phyloP scores from a whole-genome alignment of 1,284 basidiomycete species.

The Trametes versicolor region DNA sequence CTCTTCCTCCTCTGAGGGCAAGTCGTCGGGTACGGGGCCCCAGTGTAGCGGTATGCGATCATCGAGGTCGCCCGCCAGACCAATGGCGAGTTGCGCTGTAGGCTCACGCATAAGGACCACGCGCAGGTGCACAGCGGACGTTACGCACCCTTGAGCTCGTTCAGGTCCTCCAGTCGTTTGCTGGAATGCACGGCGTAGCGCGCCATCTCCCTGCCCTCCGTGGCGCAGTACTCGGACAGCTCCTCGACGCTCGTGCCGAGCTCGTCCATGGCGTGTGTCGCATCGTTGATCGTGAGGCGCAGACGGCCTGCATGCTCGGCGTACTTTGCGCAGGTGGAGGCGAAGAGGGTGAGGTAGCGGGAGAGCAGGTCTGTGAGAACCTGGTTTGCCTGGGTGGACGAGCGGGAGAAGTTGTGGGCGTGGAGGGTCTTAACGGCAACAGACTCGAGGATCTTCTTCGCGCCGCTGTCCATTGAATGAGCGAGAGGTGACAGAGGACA shows the following conservation, averaged over 20 bases:
- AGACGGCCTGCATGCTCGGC: slow-evolving; percentile 76
- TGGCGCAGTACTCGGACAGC: slow-evolving; percentile 65
- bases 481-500: slow-evolving; percentile 10
- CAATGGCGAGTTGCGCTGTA: slow-evolving; percentile 68
- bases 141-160: slow-evolving; percentile 73
- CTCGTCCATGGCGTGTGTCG: slow-evolving; percentile 73
- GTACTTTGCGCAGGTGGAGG: slow-evolving; percentile 72
- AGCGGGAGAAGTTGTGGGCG: slow-evolving; percentile 76
- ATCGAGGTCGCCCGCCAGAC: slow-evolving; percentile 61
- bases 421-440: slow-evolving; percentile 75
- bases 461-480: slow-evolving; percentile 41
- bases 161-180: slow-evolving; percentile 73
- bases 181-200: slow-evolving; percentile 69
- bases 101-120: slow-evolving; percentile 37
- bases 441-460: slow-evolving; percentile 66
- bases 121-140: slow-evolving; percentile 23
- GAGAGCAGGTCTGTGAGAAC: slow-evolving; percentile 77
- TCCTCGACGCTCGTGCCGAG: slow-evolving; percentile 77
- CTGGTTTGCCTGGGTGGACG: slow-evolving; percentile 73
- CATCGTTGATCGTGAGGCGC: slow-evolving; percentile 63
- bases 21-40: slow-evolving; percentile 49
- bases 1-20: slow-evolving; percentile 44
- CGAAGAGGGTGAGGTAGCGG: slow-evolving; percentile 71
- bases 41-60: slow-evolving; percentile 67
- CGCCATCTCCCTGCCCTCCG: slow-evolving; percentile 72